Evolutionary conservation across 2,329 filamentous ascomycete genomes (phyloP), one percentile per base, ranked within the genome.

Genomic region (Leptosphaerulina australis): DNA sequence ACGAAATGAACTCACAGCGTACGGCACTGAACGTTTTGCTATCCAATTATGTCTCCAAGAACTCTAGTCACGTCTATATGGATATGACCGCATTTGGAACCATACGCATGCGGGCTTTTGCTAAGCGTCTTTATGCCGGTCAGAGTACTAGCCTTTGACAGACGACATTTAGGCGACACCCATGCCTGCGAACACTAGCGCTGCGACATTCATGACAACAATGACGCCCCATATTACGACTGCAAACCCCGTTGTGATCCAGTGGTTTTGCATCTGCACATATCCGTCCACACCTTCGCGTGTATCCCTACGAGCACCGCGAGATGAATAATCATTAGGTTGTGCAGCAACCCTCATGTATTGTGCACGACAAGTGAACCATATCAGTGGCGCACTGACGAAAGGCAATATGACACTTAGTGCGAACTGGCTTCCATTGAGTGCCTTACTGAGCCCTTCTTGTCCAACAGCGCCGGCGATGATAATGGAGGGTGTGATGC

Each of bases 381-480:
- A 95, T 47, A 96, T 87, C 24, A 96, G 76, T 1, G 91, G 91
- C 1, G 90, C 88, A 1, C 83, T 85, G n/a, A 93, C 83, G 66
- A 96, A 92, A 0, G 91, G 91, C 41, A 96, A 70, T 10, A 91
- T 88, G 9, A 92, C 81, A 62, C 86, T 90, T 11, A 96, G 78
- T 0, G 83, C 88, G 5, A 95, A 90, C 71, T 96, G 91, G 3
- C 82, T 87, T 0, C 82, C 91, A 21, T 88, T 90, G 22, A 96
- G 76, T 0, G 90, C 88, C 4, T 81, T 80, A 34, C 85, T 84
- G 3, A 96, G 77, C 0, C 90, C 90, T 0, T 83, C 71, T 17
- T 83, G 81, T 0, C 91, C 91, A 0, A 94, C 84, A 0, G 89
- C 87, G 0, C 82, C 91, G 0, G 91, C 91, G 53, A 96, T 91